Base-by-base conservation (phyloP, 306 rosid genomes). In the Dalbergia cultrata region DNA sequence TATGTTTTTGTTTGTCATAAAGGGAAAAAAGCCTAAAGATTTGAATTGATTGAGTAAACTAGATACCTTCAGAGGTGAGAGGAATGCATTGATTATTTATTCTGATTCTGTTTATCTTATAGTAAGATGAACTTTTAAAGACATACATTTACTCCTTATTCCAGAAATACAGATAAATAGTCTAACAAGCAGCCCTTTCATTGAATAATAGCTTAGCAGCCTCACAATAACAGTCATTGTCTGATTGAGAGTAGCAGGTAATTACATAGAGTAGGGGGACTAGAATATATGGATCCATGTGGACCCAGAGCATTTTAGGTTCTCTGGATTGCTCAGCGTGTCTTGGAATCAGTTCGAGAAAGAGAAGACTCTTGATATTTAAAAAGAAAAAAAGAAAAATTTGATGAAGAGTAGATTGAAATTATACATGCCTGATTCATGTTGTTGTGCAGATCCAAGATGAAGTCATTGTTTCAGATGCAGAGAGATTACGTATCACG, bases 391-490 rank as follows among this genome's bases (percentile, higher is more conserved):
- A 43, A 43, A 43, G 12, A 7, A 2, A 7, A 43, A 6, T 43
- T 47, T 47, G 53, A 47, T 47, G n/a, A 47, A 10, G 4, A 11
- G 53, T 47, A 47, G 53, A 47, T 47, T 13, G 53, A 47, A 13
- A 3, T 37, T 60, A 56, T 67, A 47, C 35, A 53, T 74, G 63
- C 53, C 62, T 80, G 35, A 47, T 56, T 65, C 41, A 34, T 80
- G 39, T 82, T 87, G 67, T 76, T 34, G 70, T 86, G 82, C 91
- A 96, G 98, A 88, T 96, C 84, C 98, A 96, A 90, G 99, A 96
- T 85, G 98, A 96, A 86, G 99, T 96, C 87, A 89, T 93, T 74
- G 80, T 88, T 71, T 92, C 99, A 68, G 99, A 96, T 86, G 91
- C 94, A 16, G 99, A 93, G 86, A 90, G 98, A 80, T 88, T 96